Base-by-base conservation (phyloP, 768 basidiomycete genomes). In the Leccinum rimulosum region DNA sequence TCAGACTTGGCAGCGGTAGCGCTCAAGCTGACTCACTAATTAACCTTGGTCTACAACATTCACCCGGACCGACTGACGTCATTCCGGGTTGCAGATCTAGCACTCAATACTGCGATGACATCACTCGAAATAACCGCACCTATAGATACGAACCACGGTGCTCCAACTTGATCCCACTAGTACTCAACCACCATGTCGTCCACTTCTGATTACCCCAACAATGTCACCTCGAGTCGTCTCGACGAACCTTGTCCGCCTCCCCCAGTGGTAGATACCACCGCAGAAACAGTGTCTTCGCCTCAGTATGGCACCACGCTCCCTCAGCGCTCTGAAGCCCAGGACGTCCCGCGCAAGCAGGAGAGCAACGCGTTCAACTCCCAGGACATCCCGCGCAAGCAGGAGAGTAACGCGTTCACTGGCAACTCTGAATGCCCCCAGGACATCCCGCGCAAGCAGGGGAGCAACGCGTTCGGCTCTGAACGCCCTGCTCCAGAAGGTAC, bases 241-340 rank as follows among this genome's bases (percentile, higher is more conserved):
- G 84, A 87, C 70, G 65, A 73, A 35, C 66, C 75, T n/a, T 73
- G 75, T 28, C 82, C 85, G 47, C 77, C 77, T 28, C 79, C 84
- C 35, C 82, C 83, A 8, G 77, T 57, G 4, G 57, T 64, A 9
- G 62, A 52, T 12, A 47, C 33, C 17, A 49, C 45, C 9, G 9
- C 54, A 14, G 22, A 17, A 40, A 40, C 25, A 25, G 22, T 22
- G 19, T 28, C 28, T 14, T 11, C 22, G 14, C 6, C 14, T 25
- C 43, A n/a, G 6, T 9, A 7, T 40, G 8, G 17, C 33, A 10
- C 0, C 15, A 8, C 30, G 33, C 8, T 35, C 12, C 45, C 59
- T 40, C 60, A 55, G 19, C n/a, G 17, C 15, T 22, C 40, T 14
- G 40, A 31, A n/a, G 27, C 7, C 35, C 43, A 51, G 14, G 27